A percentile compares a stretch with the other conserved stretches of the same genome.
Evolutionary conservation across 305 asterid species (phyloP).

Genomic region (Fraxinus greggii): DNA sequence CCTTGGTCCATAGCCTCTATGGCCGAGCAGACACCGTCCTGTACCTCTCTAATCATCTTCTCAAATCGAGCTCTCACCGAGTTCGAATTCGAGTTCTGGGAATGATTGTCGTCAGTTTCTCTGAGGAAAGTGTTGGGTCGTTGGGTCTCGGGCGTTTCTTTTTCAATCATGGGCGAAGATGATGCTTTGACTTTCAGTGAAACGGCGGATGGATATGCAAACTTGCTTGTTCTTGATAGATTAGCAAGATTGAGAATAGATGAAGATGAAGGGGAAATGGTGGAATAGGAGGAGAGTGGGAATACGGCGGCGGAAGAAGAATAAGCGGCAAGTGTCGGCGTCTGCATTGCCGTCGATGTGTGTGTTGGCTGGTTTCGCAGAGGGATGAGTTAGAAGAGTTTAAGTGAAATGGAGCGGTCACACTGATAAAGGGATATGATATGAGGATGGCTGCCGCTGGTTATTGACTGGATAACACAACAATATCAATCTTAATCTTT

Average conservation of each 20-base stretch:
- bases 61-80: slow-evolving; percentile 75
- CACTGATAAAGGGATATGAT: slow-evolving; percentile 3
- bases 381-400: neutral
- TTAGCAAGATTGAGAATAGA: slow-evolving; percentile 15
- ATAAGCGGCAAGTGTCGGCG: slow-evolving; percentile 25
- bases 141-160: slow-evolving; percentile 53
- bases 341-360: slow-evolving; percentile 36
- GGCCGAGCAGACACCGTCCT: slow-evolving; percentile 71
- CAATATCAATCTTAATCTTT: neutral
- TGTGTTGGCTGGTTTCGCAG: slow-evolving; percentile 10
- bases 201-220: neutral
- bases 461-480: too few relatives aligned
- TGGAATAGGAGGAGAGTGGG: slow-evolving; percentile 30
- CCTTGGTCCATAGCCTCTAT: slow-evolving; percentile 72
- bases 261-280: slow-evolving; percentile 22
- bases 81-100: slow-evolving; percentile 20
- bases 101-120: slow-evolving; percentile 39
- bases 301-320: slow-evolving; percentile 21
- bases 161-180: slow-evolving; percentile 55
- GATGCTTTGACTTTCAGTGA: slow-evolving; percentile 29
- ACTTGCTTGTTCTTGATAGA: slow-evolving; percentile 7
- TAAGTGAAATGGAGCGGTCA: neutral
- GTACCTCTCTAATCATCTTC: slow-evolving; percentile 86
- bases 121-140: slow-evolving; percentile 72
- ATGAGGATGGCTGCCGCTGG: neutral